Percentiles rank a stretch among this genome's conserved stretches.
Conservation (phyloP, 202 grass and related monocot species). For the Hordeum pubiflorum region DNA sequence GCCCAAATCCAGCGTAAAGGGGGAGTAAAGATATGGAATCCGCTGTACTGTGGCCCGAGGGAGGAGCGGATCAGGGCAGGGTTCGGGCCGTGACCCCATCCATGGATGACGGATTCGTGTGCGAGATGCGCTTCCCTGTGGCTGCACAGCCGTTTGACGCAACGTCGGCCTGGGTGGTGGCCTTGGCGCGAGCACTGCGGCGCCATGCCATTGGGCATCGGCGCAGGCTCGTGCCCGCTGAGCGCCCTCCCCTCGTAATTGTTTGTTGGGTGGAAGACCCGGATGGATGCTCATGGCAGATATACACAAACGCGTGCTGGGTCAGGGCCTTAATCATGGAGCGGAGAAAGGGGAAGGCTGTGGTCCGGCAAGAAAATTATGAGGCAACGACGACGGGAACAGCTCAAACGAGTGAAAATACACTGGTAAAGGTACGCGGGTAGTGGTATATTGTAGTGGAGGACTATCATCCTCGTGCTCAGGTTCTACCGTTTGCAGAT, state of each 20-base stretch:
- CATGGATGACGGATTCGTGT: neutral
- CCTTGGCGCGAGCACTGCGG: conserved; percentile 10
- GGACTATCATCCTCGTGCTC: neutral
- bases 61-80: neutral
- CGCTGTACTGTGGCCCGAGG: neutral
- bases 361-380: neutral
- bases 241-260: neutral
- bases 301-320: neutral
- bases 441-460: neutral
- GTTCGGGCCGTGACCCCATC: neutral
- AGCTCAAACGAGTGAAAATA: neutral
- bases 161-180: neutral
- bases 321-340: conserved; percentile 22
- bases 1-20: neutral
- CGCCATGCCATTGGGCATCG: neutral
- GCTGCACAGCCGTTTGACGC: neutral
- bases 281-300: neutral
- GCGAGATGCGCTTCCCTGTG: conserved; percentile 25
- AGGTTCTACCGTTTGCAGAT: neutral
- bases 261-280: conserved; percentile 11
- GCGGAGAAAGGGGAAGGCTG: neutral
- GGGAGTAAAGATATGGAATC: conserved; percentile 1
- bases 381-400: neutral
- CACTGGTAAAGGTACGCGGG: neutral
- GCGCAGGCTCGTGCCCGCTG: no score